Evolutionary conservation across 108 stramenopile genomes (phyloP), one percentile per base, ranked within the genome.

Genomic region (Cylindrotheca fusiformis): DNA sequence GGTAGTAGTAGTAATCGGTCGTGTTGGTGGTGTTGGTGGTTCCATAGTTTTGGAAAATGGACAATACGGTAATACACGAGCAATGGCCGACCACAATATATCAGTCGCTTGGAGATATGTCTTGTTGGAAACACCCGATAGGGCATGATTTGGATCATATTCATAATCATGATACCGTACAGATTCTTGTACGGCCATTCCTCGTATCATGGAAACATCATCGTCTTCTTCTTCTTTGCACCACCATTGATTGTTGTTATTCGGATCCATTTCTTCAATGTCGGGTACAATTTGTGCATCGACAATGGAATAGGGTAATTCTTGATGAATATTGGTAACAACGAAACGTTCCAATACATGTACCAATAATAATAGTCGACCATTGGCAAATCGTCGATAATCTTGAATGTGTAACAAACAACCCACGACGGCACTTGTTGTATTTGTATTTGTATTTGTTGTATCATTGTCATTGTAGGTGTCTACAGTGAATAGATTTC

Each of bases 301-400:
- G 0, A 80, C 90, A 56, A 91, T 70, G 10, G 62, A 48, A 56
- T 87, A 91, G 0, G 90, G 90, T 23, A 71, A 32, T 8, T 70
- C 65, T 52, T 82, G 82, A 24, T 67, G 21, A 10, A 83, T 64
- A 25, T 86, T 54, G 4, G 72, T 65, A 3, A 91, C 83, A 1
- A 86, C 84, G 67, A 91, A 91, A 0, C 84, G 77, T 47, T 91
- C 90, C 51, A 85, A 12, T 4, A 82, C 86, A 53, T 91, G 84
- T 20, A 86, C 83, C 22, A 91, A 52, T 29, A 87, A 50, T 32
- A 87, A 60, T 22, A 91, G 58, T 48, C 83, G 55, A 24, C 86
- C 90, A 72, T 91, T 86, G 10, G 54, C 58, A 54, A 91, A 55
- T 1, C 90, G 58, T n/a, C 84, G 74, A 72, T 85, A 79, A 59